Percentiles rank a stretch among this genome's conserved stretches.
These are phyloP conservation scores for Metschnikowia matae DNA, from an alignment of 805 yeast species.

Conservation along the genomic window DNA sequence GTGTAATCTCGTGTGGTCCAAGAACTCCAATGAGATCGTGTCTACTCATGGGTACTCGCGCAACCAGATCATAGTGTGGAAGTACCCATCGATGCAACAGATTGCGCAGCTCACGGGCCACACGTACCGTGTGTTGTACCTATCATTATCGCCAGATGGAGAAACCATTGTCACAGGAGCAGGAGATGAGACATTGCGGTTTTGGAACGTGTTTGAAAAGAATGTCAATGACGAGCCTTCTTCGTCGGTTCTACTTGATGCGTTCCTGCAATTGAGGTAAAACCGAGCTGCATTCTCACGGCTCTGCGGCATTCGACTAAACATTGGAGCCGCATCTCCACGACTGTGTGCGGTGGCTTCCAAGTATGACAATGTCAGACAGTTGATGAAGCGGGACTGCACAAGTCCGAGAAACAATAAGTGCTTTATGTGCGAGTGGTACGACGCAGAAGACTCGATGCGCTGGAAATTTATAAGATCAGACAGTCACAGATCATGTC, in stretches of 20 bases:
- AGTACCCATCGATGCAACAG: slow-evolving; percentile 88
- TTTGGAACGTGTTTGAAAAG: slow-evolving; percentile 93
- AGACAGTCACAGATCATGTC: neutral
- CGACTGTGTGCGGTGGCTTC: too few relatives aligned
- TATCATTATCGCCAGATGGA: slow-evolving; percentile 92
- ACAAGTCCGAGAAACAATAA: neutral
- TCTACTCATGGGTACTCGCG: slow-evolving; percentile 93
- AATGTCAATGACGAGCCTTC: slow-evolving; percentile 55
- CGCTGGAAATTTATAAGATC: neutral
- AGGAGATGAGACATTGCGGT: slow-evolving; percentile 93
- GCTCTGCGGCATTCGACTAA: too few relatives aligned
- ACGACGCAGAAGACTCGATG: neutral
- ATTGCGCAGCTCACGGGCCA: slow-evolving; percentile 93
- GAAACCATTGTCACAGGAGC: slow-evolving; percentile 97
- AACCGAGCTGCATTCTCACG: too few relatives aligned
- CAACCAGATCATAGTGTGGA: slow-evolving; percentile 91
- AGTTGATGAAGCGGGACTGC: neutral
- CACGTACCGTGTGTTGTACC: slow-evolving; percentile 83
- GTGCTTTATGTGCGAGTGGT: neutral
- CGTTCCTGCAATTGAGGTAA: slow-evolving; percentile 68
- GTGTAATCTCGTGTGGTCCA: slow-evolving; percentile 91
- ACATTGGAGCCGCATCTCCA: too few relatives aligned
- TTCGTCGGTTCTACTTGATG: slow-evolving; percentile 63
- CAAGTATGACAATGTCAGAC: neutral
- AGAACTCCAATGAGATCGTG: slow-evolving; percentile 85